phyloP scores from a whole-genome alignment of 2,329 filamentous ascomycete genomes.

The Westerdykella sp. region DNA sequence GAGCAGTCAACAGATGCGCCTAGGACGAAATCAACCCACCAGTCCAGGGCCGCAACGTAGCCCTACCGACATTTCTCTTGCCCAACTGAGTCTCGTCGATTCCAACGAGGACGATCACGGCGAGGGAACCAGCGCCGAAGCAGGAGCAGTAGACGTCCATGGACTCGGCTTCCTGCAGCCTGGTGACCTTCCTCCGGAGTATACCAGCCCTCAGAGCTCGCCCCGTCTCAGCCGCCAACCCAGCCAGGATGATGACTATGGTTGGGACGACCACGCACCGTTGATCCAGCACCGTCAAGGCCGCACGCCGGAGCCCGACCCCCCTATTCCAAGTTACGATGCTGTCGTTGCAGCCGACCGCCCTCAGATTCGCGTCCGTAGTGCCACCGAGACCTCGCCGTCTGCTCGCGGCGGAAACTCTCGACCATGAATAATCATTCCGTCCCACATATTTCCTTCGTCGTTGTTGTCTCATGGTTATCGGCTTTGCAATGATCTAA shows the following conservation, averaged over 20 bases:
- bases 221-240: slow-evolving; percentile 52
- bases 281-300: slow-evolving; percentile 25
- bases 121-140: slow-evolving; percentile 59
- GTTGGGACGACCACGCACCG: slow-evolving; percentile 48
- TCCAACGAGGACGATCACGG: slow-evolving; percentile 57
- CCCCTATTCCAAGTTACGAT: slow-evolving; percentile 77
- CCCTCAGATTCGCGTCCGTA: slow-evolving; percentile 15
- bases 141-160: slow-evolving; percentile 18
- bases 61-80: slow-evolving; percentile 92
- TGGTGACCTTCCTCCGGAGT: slow-evolving; percentile 45
- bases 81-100: slow-evolving; percentile 69
- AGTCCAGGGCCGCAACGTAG: slow-evolving; percentile 86
- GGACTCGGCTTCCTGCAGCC: slow-evolving; percentile 32
- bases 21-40: slow-evolving; percentile 60
- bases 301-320: slow-evolving; percentile 27
- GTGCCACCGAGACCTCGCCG: slow-evolving; percentile 15
- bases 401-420: slow-evolving; percentile 6
- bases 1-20: slow-evolving; percentile 70
- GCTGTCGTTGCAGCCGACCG: slow-evolving; percentile 67
- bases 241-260: slow-evolving; percentile 38
- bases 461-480: slow-evolving; percentile 1
- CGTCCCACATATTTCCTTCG: slow-evolving; percentile 3
- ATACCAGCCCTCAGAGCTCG: slow-evolving; percentile 41
- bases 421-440: slow-evolving; percentile 5
- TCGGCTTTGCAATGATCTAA: slow-evolving; percentile 5